Evolutionary conservation across 116 monocot species (phyloP).

Genomic region (Iris pallida): DNA sequence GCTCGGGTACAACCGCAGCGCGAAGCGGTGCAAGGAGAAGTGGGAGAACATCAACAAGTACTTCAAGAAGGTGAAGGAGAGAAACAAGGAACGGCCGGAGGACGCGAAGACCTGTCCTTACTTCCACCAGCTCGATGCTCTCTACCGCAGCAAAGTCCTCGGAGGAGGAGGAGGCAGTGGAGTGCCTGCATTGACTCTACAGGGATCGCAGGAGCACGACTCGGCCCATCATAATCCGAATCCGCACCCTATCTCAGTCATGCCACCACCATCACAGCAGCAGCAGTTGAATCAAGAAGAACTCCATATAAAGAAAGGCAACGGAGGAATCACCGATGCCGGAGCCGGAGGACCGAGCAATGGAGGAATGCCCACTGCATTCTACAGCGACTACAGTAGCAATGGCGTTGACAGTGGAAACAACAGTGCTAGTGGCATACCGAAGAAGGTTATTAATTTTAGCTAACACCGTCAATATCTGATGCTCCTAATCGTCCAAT

Average conservation of each 20-base stretch:
- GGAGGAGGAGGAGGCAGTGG: background rate
- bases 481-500: background rate
- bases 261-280: background rate
- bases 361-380: background rate
- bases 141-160: constrained; percentile 44
- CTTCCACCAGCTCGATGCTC: constrained; percentile 55
- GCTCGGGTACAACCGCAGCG: constrained; percentile 57
- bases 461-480: background rate
- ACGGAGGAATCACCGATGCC: background rate
- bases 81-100: constrained; percentile 76
- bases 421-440: background rate
- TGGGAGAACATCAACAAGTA: constrained; percentile 99
- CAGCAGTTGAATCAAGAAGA: background rate
- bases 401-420: background rate
- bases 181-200: background rate
- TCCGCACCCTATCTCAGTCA: background rate
- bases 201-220: background rate
- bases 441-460: constrained; percentile 8
- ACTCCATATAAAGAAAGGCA: background rate
- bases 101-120: constrained; percentile 92
- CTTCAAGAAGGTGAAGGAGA: constrained; percentile 96
- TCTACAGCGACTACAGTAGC: background rate
- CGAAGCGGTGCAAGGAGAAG: constrained; percentile 63
- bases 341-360: background rate
- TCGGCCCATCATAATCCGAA: background rate